Conservation (phyloP, 2,329 filamentous ascomycete species). For the Rhynchosporium agropyri region DNA sequence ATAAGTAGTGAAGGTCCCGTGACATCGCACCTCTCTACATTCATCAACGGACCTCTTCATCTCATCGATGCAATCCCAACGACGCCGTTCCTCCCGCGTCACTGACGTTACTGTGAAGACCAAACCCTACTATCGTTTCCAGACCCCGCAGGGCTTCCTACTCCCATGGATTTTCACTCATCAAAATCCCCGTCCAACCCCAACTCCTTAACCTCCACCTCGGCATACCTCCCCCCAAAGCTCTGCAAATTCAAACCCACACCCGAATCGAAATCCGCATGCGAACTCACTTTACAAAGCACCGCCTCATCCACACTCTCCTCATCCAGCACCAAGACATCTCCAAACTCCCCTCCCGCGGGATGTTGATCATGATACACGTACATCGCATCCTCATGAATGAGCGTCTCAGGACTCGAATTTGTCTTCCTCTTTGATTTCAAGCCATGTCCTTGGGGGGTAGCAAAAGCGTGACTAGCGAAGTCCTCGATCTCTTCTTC, state of each 20-base stretch:
- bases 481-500: neutral
- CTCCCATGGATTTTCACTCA: neutral
- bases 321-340: neutral
- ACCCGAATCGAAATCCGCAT: neutral
- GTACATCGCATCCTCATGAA: neutral
- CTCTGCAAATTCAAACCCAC: too few species aligned
- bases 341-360: neutral
- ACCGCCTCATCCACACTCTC: neutral
- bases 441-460: neutral
- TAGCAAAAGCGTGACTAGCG: neutral
- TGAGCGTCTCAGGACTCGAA: neutral
- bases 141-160: too few species aligned
- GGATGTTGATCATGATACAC: slow-evolving; percentile 1
- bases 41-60: neutral
- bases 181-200: slow-evolving; percentile 5
- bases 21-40: neutral
- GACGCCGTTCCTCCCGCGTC: neutral
- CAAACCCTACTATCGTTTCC: neutral
- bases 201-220: slow-evolving; percentile 20
- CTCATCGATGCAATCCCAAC: neutral
- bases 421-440: neutral
- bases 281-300: slow-evolving; percentile 10
- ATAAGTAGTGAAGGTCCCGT: neutral
- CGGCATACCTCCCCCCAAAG: neutral
- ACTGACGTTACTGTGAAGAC: neutral